phyloP scores from a whole-genome alignment of 192 early-diverging fungal species.

The Diversispora epigaea region DNA sequence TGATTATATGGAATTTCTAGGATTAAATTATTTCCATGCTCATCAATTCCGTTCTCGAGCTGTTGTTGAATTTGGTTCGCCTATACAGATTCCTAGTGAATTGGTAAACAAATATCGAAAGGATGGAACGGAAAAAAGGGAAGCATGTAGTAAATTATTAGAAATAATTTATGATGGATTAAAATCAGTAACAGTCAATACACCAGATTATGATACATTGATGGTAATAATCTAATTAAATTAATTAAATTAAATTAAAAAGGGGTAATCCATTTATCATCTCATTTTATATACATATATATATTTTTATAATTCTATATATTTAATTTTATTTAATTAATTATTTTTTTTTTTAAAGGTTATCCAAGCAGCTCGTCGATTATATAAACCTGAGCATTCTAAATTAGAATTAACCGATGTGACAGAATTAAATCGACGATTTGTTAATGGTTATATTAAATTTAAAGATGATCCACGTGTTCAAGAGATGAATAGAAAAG shows the following conservation, averaged over 20 bases:
- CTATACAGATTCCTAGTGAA: slow-evolving; percentile 75
- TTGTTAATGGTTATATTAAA: slow-evolving; percentile 78
- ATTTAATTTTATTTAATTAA: neutral
- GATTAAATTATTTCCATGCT: slow-evolving; percentile 96
- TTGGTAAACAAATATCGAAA: slow-evolving; percentile 77
- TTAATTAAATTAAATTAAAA: too few relatives aligned
- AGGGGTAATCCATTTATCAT: neutral
- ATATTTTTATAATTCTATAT: neutral
- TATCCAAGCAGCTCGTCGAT: slow-evolving; percentile 88
- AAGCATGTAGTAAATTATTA: slow-evolving; percentile 78
- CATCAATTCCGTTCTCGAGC: slow-evolving; percentile 93
- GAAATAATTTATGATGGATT: slow-evolving; percentile 75
- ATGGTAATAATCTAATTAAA: slow-evolving; percentile 55
- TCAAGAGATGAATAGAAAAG: slow-evolving; percentile 68
- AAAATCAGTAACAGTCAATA: slow-evolving; percentile 88
- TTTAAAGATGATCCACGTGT: slow-evolving; percentile 84
- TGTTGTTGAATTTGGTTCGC: slow-evolving; percentile 95
- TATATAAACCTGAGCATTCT: slow-evolving; percentile 86
- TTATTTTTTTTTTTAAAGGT: slow-evolving; percentile 45
- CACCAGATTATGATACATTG: slow-evolving; percentile 88
- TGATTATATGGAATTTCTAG: slow-evolving; percentile 12
- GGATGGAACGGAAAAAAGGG: slow-evolving; percentile 81
- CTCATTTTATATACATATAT: neutral
- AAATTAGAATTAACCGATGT: slow-evolving; percentile 82
- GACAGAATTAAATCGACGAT: slow-evolving; percentile 86